Conservation (phyloP, 352 stramenopile genomes). For the Globisporangium takayamanum region DNA sequence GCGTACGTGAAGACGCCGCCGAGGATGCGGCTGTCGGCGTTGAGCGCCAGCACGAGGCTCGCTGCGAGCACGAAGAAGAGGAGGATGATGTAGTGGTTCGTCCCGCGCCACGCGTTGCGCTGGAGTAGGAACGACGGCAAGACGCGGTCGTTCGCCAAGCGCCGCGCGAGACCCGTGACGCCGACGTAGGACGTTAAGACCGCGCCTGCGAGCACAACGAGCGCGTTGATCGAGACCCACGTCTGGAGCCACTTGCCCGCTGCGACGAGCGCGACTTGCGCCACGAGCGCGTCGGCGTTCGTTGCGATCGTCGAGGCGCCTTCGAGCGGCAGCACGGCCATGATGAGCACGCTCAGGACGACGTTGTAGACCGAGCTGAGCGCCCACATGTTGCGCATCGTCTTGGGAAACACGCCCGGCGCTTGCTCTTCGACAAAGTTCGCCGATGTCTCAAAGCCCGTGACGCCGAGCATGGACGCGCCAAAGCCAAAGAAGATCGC, state of each 20-base stretch:
- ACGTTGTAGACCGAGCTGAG: slow-evolving; percentile 85
- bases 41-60: slow-evolving; percentile 59
- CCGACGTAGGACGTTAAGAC: slow-evolving; percentile 79
- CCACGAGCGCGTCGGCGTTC: slow-evolving; percentile 59
- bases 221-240: slow-evolving; percentile 73
- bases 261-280: slow-evolving; percentile 43
- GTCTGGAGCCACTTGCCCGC: slow-evolving; percentile 35
- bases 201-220: slow-evolving; percentile 78
- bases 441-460: slow-evolving; percentile 82
- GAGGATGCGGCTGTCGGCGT: slow-evolving; percentile 67
- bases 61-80: slow-evolving; percentile 59
- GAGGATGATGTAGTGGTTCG: slow-evolving; percentile 78
- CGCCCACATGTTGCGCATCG: slow-evolving; percentile 33
- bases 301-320: slow-evolving; percentile 41
- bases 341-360: slow-evolving; percentile 52
- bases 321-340: slow-evolving; percentile 68
- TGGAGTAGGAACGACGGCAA: slow-evolving; percentile 44
- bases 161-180: slow-evolving; percentile 63
- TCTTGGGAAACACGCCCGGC: slow-evolving; percentile 12
- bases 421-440: slow-evolving; percentile 86
- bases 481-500: slow-evolving; percentile 69
- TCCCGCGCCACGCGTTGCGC: slow-evolving; percentile 51
- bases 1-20: slow-evolving; percentile 83
- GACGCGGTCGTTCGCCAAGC: slow-evolving; percentile 65
- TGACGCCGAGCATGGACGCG: slow-evolving; percentile 82